Conservation (phyloP, 345 rosid species). For the Aurinia saxatilis region DNA sequence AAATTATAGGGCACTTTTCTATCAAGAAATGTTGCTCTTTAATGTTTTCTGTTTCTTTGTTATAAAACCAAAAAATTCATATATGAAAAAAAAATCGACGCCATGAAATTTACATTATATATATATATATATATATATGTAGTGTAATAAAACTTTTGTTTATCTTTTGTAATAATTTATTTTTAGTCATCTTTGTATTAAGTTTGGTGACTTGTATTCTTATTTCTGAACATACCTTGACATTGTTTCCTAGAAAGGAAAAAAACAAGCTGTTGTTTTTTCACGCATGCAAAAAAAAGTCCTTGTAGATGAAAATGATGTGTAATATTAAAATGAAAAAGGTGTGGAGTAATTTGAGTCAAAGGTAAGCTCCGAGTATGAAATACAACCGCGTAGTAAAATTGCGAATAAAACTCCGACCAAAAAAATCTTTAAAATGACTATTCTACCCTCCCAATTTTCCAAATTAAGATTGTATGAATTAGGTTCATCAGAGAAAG, state of each 20-base stretch:
- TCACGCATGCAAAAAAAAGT: neutral
- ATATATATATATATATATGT: too few species aligned
- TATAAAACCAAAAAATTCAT: too few species aligned
- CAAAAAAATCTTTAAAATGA: neutral
- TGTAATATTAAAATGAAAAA: neutral
- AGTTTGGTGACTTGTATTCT: neutral
- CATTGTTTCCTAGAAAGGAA: neutral
- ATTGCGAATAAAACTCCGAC: constrained; percentile 4
- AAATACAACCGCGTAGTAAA: constrained; percentile 1
- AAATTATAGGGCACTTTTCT: too few species aligned
- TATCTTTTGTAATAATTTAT: too few species aligned
- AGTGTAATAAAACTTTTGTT: too few species aligned
- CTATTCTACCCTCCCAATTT: neutral
- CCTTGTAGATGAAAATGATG: neutral
- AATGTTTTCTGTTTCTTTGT: too few species aligned
- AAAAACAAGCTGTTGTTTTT: neutral
- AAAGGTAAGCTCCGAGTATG: constrained; percentile 2
- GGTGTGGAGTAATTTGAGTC: neutral
- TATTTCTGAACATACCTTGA: neutral
- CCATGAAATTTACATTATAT: too few species aligned
- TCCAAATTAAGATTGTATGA: neutral
- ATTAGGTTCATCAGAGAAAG: neutral
- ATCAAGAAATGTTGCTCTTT: too few species aligned
- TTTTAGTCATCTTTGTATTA: neutral
- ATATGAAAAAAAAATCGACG: too few species aligned